These are phyloP conservation scores for Euphrasia arctica DNA, from an alignment of 305 asterid genomes.

Conservation along the genomic window DNA sequence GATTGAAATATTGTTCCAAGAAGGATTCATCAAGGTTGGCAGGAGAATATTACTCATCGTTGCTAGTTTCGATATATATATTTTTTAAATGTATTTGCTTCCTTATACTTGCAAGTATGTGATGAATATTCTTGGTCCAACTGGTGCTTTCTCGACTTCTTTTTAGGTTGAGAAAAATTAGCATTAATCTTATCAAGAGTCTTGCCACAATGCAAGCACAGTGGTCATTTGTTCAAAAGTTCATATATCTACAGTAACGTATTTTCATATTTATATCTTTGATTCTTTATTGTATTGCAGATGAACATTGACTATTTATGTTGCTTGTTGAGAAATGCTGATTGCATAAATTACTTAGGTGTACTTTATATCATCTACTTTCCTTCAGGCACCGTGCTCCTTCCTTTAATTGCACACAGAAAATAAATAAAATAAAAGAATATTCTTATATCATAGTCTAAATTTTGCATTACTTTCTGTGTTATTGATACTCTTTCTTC, in stretches of 20 bases:
- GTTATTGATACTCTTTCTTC: constrained; percentile 25
- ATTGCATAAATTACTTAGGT: constrained; percentile 4
- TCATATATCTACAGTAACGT: constrained; percentile 14
- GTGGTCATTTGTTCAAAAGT: constrained; percentile 14
- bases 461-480: background rate
- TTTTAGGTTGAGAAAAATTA: background rate
- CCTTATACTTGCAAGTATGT: constrained; percentile 9
- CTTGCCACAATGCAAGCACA: constrained; percentile 2
- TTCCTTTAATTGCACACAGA: background rate
- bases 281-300: constrained; percentile 4
- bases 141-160: constrained; percentile 1
- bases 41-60: constrained; percentile 18
- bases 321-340: background rate
- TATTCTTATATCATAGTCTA: constrained; percentile 6
- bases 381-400: constrained; percentile 21
- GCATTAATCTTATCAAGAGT: constrained; percentile 8
- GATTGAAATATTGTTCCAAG: constrained; percentile 95
- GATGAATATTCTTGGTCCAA: constrained; percentile 9
- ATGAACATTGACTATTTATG: constrained; percentile 8
- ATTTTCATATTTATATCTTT: constrained; percentile 3
- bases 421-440: constrained; percentile 1
- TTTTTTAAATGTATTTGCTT: constrained; percentile 17
- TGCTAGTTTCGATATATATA: constrained; percentile 11
- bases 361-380: constrained; percentile 3
- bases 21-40: constrained; percentile 92